phyloP scores from a whole-genome alignment of 345 rosid genomes.

The Moricandia moricandioides region DNA sequence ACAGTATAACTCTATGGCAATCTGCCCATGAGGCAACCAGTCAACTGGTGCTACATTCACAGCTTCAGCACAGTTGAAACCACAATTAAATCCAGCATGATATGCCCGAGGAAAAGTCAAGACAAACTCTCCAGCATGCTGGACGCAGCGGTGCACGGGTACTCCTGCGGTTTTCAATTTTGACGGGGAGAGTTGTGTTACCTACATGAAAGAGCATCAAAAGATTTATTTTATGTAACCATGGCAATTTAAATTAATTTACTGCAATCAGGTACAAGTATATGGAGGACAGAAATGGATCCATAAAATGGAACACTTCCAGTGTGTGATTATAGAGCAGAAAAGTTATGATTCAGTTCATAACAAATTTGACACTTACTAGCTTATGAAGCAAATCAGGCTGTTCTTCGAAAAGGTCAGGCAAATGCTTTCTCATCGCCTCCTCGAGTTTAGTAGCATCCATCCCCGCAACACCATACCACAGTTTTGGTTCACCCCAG shows the following conservation, averaged over 20 bases:
- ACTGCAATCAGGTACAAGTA: neutral
- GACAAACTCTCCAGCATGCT: conserved; percentile 92
- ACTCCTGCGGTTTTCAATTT: conserved; percentile 84
- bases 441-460: conserved; percentile 80
- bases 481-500: conserved; percentile 94
- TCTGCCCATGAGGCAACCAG: conserved; percentile 98
- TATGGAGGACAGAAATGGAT: neutral
- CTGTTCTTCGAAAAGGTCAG: conserved; percentile 96
- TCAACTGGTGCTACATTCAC: conserved; percentile 99
- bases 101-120: conserved; percentile 98
- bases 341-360: conserved; percentile 1
- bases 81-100: conserved; percentile 94
- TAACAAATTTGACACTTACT: conserved; percentile 48
- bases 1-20: conserved; percentile 83
- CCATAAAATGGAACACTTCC: neutral
- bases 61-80: conserved; percentile 99
- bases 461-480: conserved; percentile 92
- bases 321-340: neutral
- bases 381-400: conserved; percentile 98
- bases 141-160: conserved; percentile 88
- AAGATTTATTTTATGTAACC: neutral
- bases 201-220: conserved; percentile 49
- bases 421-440: conserved; percentile 87
- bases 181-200: conserved; percentile 95
- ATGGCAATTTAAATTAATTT: neutral